These are phyloP conservation scores for Scorias spongiosa DNA, from an alignment of 2,329 filamentous ascomycete species.

Conservation along the genomic window DNA sequence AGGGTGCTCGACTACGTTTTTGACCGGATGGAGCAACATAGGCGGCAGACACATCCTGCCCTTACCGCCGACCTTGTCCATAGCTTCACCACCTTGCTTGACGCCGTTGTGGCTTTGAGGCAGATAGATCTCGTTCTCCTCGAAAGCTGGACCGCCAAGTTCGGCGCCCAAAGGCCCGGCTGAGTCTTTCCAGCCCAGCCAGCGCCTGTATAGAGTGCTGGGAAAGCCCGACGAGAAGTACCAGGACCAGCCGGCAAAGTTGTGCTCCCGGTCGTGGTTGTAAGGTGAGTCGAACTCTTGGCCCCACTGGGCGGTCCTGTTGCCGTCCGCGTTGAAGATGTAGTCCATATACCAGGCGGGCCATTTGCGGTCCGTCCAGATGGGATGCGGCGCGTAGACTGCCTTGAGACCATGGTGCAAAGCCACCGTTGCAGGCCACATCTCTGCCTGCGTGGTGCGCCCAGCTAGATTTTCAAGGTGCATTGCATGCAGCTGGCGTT, in stretches of 20 bases:
- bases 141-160: conserved; percentile 13
- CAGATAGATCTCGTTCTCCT: conserved; percentile 4
- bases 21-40: conserved; percentile 81
- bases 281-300: conserved; percentile 28
- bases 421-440: conserved; percentile 82
- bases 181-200: conserved; percentile 71
- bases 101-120: background rate
- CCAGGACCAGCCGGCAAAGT: conserved; percentile 76
- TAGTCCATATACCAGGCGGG: conserved; percentile 61
- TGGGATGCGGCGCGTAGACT: conserved; percentile 76
- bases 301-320: conserved; percentile 39
- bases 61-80: conserved; percentile 28
- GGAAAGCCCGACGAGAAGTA: conserved; percentile 81
- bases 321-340: conserved; percentile 55
- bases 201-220: conserved; percentile 65
- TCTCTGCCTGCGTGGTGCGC: conserved; percentile 86
- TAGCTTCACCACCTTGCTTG: conserved; percentile 35
- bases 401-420: conserved; percentile 88
- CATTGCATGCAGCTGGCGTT: conserved; percentile 68
- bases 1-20: conserved; percentile 25
- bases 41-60: conserved; percentile 83
- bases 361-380: conserved; percentile 81
- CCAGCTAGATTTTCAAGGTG: conserved; percentile 79
- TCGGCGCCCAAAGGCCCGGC: conserved; percentile 61
- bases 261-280: conserved; percentile 62